These are phyloP conservation scores for Talaromyces borbonicus DNA, from an alignment of 495 filamentous ascomycete species.

Conservation along the genomic window DNA sequence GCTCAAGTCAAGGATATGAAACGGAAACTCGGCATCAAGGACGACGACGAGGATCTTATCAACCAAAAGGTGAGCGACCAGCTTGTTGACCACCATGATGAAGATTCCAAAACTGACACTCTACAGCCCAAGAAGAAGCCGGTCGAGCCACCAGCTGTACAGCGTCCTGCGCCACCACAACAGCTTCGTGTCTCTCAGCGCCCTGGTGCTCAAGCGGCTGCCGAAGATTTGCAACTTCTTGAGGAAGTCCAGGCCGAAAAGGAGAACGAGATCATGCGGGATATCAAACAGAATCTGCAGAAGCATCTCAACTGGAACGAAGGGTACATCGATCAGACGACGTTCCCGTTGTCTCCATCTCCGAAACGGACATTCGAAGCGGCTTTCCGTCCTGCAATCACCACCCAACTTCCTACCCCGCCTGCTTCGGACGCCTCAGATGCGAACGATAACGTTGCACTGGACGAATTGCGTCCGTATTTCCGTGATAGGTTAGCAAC, in stretches of 20 bases:
- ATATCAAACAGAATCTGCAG: conserved; percentile 69
- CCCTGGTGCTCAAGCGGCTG: conserved; percentile 58
- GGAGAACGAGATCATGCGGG: conserved; percentile 63
- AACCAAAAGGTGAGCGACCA: conserved; percentile 68
- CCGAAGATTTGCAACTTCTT: conserved; percentile 62
- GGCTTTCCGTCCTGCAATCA: conserved; percentile 68
- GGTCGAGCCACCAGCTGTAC: conserved; percentile 41
- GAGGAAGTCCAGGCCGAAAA: conserved; percentile 71
- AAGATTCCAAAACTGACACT: not conserved
- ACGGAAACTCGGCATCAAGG: conserved; percentile 78
- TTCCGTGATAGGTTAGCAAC: conserved; percentile 40
- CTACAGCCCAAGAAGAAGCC: conserved; percentile 61
- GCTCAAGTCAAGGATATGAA: conserved; percentile 75
- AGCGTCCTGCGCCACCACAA: conserved; percentile 41
- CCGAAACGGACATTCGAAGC: conserved; percentile 46
- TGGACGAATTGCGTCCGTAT: conserved; percentile 30
- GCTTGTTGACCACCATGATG: not conserved
- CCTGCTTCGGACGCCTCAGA: conserved; percentile 67
- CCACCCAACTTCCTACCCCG: conserved; percentile 76
- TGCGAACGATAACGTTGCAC: conserved; percentile 33
- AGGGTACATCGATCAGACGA: conserved; percentile 73
- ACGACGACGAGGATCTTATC: conserved; percentile 88
- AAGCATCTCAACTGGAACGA: conserved; percentile 84
- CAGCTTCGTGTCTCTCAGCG: conserved; percentile 61
- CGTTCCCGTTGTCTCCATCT: conserved; percentile 67